phyloP scores from a whole-genome alignment of 345 rosid genomes.

The Euphorbia lathyris region DNA sequence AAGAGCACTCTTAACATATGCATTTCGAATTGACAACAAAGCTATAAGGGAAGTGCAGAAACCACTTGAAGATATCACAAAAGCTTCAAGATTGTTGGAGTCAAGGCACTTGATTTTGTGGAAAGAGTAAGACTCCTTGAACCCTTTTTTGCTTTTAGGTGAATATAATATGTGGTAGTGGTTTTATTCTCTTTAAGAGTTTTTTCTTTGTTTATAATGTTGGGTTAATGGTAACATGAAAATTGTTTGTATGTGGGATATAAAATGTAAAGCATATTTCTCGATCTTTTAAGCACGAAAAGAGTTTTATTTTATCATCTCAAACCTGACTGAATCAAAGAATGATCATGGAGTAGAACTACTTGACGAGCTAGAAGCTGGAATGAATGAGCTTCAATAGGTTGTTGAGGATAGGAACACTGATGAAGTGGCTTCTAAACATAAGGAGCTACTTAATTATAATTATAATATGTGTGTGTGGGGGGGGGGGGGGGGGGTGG shows the following conservation, averaged over 20 bases:
- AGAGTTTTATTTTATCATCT: conserved; percentile 56
- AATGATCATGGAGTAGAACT: conserved; percentile 71
- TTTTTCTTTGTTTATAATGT: background rate
- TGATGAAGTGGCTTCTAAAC: conserved; percentile 86
- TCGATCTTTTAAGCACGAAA: conserved; percentile 68
- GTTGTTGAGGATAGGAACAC: conserved; percentile 80
- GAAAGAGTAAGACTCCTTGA: conserved; percentile 60
- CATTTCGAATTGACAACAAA: conserved; percentile 80
- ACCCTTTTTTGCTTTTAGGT: background rate
- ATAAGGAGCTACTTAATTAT: conserved; percentile 81
- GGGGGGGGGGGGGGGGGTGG: too few relatives aligned
- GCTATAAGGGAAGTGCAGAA: too few relatives aligned
- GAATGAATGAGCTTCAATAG: conserved; percentile 80
- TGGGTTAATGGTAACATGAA: conserved; percentile 4
- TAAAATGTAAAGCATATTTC: conserved; percentile 88
- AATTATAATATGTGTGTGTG: too few relatives aligned
- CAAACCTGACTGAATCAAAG: conserved; percentile 82
- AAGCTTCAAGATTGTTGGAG: conserved; percentile 79
- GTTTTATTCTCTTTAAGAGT: background rate
- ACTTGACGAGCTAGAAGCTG: too few relatives aligned
- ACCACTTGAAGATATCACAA: too few relatives aligned
- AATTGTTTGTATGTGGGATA: conserved; percentile 15
- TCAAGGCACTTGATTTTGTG: conserved; percentile 84
- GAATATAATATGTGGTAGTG: conserved; percentile 10
- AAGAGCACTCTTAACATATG: conserved; percentile 69